phyloP scores from a whole-genome alignment of 2,329 filamentous ascomycete genomes.

The Thelonectria discophora region DNA sequence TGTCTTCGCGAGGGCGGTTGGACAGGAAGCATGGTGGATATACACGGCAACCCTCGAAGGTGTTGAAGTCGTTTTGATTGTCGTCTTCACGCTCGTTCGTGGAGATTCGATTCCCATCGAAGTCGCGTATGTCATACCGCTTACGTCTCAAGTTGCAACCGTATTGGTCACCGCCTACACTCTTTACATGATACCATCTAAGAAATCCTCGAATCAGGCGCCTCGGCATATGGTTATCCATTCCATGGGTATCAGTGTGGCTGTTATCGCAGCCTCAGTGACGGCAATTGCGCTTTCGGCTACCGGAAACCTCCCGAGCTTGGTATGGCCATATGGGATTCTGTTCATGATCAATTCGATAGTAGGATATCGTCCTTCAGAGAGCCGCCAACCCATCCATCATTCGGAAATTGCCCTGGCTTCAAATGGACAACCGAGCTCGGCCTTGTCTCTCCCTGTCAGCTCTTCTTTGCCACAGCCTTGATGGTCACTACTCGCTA shows the following conservation, averaged over 20 bases:
- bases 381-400: background rate
- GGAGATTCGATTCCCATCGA: conserved; percentile 1
- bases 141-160: conserved; percentile 7
- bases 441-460: background rate
- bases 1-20: background rate
- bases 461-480: conserved; percentile 3
- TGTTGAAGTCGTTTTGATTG: background rate
- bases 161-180: conserved; percentile 1
- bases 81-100: background rate
- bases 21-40: background rate
- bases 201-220: background rate
- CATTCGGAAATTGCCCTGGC: conserved; percentile 8
- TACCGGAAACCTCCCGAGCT: conserved; percentile 5
- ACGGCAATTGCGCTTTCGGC: background rate
- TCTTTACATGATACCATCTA: conserved; percentile 3
- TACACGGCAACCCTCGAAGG: background rate
- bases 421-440: conserved; percentile 5
- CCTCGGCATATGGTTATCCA: conserved; percentile 1
- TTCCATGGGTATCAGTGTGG: background rate
- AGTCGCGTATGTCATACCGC: background rate
- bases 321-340: conserved; percentile 1
- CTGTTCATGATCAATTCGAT: conserved; percentile 14
- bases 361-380: conserved; percentile 2
- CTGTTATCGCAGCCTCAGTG: background rate
- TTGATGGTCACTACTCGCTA: conserved; percentile 1